Evolutionary conservation across 106 monocot species (phyloP), one percentile per base, ranked within the genome.

Genomic region (Alisma plantagoaquatica): DNA sequence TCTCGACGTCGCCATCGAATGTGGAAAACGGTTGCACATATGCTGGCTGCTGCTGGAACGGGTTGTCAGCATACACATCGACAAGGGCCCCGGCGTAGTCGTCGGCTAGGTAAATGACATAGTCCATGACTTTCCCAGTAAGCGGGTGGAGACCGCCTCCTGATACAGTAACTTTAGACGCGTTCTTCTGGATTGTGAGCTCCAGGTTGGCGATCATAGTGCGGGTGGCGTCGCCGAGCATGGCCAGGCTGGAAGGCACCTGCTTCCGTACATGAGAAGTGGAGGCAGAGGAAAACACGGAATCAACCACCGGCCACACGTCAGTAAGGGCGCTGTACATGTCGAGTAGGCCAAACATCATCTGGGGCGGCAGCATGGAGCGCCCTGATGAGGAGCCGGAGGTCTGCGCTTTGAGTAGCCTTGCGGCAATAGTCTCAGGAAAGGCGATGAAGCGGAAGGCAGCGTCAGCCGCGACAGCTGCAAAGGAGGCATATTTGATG

Each of bases 41-140:
- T 46, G 3, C 3, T 49, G 23, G 23, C 44, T 30, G 59, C n/a
- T 25, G 51, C 62, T 60, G 57, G 33, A 62, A 19, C 4, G 75
- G 75, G 21, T 57, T 18, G 21, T 71, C 77, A 10, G 57, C 61
- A 64, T 50, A 75, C 11, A 82, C 67, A 23, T 64, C 68, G 28
- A 43, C 30, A 41, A 84, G 77, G 17, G 52, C 10, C 10, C 43
- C 26, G 31, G 68, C 54, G 65, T 90, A 79, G 43, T 84, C 84
- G 43, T 84, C 84, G 43, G 77, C 64, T 54, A 90, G 79, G 38
- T 62, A 55, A 21, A 29, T 31, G 47, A 90, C 22, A 62, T 77
- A 73, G 73, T 83, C 75, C 83, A 80, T 83, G 10, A 48, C 70
- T 59, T 76, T 56, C 2, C 64, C 53, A 17, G 74, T 77, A 14